Evolutionary conservation across 495 filamentous ascomycete genomes (phyloP), one percentile per base, ranked within the genome.

Genomic region (Extremus antarcticus): DNA sequence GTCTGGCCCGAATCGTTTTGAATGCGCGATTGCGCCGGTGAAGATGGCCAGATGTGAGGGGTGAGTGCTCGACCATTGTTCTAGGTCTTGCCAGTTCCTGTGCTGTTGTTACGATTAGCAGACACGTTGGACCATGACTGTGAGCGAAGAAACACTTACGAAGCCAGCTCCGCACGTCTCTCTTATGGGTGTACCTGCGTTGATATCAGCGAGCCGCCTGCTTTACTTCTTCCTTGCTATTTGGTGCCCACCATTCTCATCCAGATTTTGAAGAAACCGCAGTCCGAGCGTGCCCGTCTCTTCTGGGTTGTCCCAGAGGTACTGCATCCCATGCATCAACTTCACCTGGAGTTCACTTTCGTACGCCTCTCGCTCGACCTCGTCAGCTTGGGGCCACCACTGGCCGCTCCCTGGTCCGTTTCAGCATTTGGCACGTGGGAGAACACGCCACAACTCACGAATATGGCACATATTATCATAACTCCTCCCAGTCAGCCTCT

Each of bases 391-490:
- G 20, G 24, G 23, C 52, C 52, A 54, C 40, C 43, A 54, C 22
- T 54, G 52, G 40, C 52, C 52, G 23, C 40, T 24, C 9, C 46
- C 46, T 48, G 24, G 2, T 3, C 8, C 4, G 7, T 21, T 8
- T 45, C 20, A 45, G 41, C 20, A 45, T 8, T 8, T 17, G n/a
- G 4, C 16, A 21, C 15, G 35, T 45, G 7, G 41, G 17, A 21
- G 41, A n/a, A 21, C 15, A 17, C 8, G 17, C 4, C 8, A n/a
- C 15, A 3, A 17, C 46, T 23, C 47, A 38, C 52, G 52, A 23
- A 54, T 54, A 38, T 54, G 52, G 21, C 52, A 54, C 52, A 54
- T 54, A 41, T 54, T 54, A 24, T 54, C 43, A 23, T 54, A 54
- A 19, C 47, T 54, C 16, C 19, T 47, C 15, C 52, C 52, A 2